Evolutionary conservation across 2,329 filamentous ascomycete genomes (phyloP), one percentile per base, ranked within the genome.

Genomic region (Sarocladium kiliense): DNA sequence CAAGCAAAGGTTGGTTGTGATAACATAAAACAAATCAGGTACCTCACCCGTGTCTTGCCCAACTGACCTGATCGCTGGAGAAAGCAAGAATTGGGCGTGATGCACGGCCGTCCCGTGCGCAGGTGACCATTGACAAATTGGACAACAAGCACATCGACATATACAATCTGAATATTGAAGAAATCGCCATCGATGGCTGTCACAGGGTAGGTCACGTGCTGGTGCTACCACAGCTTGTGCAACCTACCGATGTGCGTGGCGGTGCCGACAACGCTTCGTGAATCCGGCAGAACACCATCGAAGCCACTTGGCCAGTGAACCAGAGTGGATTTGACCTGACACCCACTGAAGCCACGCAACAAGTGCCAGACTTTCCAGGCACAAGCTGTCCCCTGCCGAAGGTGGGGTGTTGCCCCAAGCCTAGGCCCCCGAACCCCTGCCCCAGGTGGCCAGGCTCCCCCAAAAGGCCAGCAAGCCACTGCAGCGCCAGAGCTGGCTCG

Each of bases 401-500:
- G 21, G 41, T 44, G 41, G 41, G 41, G 41, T 44, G 41, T 6
- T 25, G 41, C 41, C 36, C 41, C 41, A 9, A 39, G 18, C 5
- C 16, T 39, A 39, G 36, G 12, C 44, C 21, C 44, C 21, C 7
- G n/a, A 27, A 47, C 44, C 44, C 25, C 14, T 47, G 23, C 25
- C 25, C 44, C 3, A 18, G 25, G 10, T 47, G 16, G 25, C 44
- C 25, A 39, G n/a, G 9, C 41, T 23, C 10, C 25, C 44, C 44
- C 44, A 47, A 54, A 54, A 45, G 53, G 54, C 54, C 54, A 44
- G 30, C 54, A 44, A 21, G 26, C 27, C 26, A 51, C 30, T 21
- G 44, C 36, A 23, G 7, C 27, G 44, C 27, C 16, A 27, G 44
- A 30, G 44, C 25, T 47, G 44, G 44, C 21, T 47, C 50, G 21